A percentile compares a stretch with the other conserved stretches of the same genome.
Evolutionary conservation across 2,329 filamentous ascomycete species (phyloP).

Genomic region (Paecilomyces niveus): DNA sequence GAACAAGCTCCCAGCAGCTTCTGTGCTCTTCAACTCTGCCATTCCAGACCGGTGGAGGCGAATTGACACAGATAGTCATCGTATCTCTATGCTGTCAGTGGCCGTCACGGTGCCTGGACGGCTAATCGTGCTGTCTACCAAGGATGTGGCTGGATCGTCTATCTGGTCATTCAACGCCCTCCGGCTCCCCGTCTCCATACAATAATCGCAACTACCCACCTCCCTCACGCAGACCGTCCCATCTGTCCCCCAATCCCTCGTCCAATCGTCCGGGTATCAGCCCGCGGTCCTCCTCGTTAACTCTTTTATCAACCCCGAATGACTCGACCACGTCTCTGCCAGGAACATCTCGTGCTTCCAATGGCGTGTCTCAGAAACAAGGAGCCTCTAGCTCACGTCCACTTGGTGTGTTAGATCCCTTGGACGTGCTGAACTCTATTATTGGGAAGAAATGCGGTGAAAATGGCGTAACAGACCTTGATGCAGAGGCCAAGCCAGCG

Average conservation of each 20-base stretch:
- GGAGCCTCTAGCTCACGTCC: slow-evolving; percentile 42
- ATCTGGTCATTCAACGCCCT: slow-evolving; percentile 60
- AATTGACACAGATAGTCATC: background rate
- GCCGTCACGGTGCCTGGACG: slow-evolving; percentile 8
- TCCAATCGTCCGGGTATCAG: slow-evolving; percentile 61
- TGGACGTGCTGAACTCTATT: slow-evolving; percentile 60
- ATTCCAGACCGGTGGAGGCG: background rate
- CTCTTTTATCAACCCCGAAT: slow-evolving; percentile 62
- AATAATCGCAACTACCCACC: slow-evolving; percentile 64
- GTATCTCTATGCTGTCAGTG: slow-evolving; percentile 7
- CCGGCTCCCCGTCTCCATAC: slow-evolving; percentile 55
- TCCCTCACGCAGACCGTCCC: slow-evolving; percentile 63
- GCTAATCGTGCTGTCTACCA: slow-evolving; percentile 6
- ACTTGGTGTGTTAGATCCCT: slow-evolving; percentile 58
- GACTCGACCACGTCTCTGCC: slow-evolving; percentile 72
- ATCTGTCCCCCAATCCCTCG: slow-evolving; percentile 61
- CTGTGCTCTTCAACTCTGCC: background rate
- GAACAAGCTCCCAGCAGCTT: background rate
- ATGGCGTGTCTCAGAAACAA: slow-evolving; percentile 63
- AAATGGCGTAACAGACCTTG: slow-evolving; percentile 3
- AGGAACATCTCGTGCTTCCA: slow-evolving; percentile 54
- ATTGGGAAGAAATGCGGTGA: slow-evolving; percentile 37
- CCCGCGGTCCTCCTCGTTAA: slow-evolving; percentile 70
- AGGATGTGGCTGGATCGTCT: slow-evolving; percentile 88
- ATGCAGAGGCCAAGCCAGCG: slow-evolving; percentile 7